phyloP scores from a whole-genome alignment of 75 land plant genomes.

The Gnetum montanum region DNA sequence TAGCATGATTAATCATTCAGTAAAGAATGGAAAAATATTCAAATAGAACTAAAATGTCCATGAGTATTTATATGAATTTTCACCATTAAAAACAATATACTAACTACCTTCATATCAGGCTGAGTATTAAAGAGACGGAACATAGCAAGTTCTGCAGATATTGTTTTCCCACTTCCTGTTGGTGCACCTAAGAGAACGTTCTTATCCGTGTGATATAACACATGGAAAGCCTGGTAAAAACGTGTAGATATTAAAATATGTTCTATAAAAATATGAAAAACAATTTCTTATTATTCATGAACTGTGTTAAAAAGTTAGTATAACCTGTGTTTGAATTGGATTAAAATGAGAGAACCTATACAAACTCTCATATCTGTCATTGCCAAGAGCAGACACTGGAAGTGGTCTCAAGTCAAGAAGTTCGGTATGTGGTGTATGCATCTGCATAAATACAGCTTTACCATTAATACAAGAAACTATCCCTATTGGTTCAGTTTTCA shows the following conservation, averaged over 20 bases:
- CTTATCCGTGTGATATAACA: slow-evolving; percentile 82
- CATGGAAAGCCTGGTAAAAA: slow-evolving; percentile 90
- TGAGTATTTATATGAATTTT: too few relatives aligned
- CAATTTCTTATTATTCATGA: too few relatives aligned
- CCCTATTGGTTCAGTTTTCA: too few relatives aligned
- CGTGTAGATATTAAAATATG: too few relatives aligned
- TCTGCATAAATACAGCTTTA: slow-evolving; percentile 42
- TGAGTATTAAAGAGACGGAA: slow-evolving; percentile 87
- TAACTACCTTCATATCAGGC: slow-evolving; percentile 99
- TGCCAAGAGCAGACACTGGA: slow-evolving; percentile 70
- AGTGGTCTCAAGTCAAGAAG: slow-evolving; percentile 90
- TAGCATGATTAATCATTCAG: too few relatives aligned
- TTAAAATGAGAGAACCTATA: slow-evolving; percentile 95
- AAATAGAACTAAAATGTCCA: too few relatives aligned
- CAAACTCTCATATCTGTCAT: slow-evolving; percentile 60
- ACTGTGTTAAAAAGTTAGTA: too few relatives aligned
- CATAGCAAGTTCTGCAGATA: slow-evolving; percentile 95
- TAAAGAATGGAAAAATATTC: too few relatives aligned
- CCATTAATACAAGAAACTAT: too few relatives aligned
- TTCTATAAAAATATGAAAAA: too few relatives aligned
- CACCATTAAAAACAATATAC: too few relatives aligned
- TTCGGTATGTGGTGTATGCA: slow-evolving; percentile 81
- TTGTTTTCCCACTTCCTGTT: slow-evolving; percentile 99
- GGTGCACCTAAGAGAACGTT: slow-evolving; percentile 97
- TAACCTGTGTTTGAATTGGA: slow-evolving; percentile 95